phyloP scores from a whole-genome alignment of 257 asterid species.

The Jaltomata sinuosa region DNA sequence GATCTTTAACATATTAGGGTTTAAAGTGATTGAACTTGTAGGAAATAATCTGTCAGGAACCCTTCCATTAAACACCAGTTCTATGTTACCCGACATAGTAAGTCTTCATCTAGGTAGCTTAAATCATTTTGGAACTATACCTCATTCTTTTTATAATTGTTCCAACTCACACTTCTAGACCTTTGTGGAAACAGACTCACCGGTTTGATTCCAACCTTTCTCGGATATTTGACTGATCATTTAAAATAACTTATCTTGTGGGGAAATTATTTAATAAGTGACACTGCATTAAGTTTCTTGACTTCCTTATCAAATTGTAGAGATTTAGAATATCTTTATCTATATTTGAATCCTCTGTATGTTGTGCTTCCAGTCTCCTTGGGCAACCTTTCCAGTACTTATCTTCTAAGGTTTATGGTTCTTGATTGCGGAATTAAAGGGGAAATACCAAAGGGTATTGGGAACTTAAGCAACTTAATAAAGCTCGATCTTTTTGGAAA shows the following conservation, averaged over 20 bases:
- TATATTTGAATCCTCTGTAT: background rate
- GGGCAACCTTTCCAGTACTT: background rate
- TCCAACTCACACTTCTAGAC: background rate
- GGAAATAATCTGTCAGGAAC: background rate
- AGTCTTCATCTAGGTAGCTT: background rate
- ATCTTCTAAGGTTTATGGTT: background rate
- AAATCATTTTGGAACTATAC: background rate
- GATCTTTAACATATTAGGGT: background rate
- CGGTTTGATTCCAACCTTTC: background rate
- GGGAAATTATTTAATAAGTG: background rate
- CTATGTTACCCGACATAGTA: background rate
- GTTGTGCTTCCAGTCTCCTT: background rate
- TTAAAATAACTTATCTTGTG: background rate
- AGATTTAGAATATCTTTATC: background rate
- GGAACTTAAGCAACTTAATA: background rate
- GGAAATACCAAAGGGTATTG: slow-evolving; percentile 7
- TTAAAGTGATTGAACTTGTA: background rate
- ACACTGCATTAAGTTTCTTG: too few relatives aligned
- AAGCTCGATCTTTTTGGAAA: background rate
- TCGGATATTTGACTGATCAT: background rate
- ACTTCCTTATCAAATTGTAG: too few relatives aligned
- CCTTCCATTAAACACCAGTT: background rate
- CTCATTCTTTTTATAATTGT: background rate
- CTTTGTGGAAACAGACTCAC: too few relatives aligned
- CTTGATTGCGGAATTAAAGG: background rate